These are phyloP conservation scores for Austroboletus niveus DNA, from an alignment of 1,284 basidiomycete species.

Conservation along the genomic window DNA sequence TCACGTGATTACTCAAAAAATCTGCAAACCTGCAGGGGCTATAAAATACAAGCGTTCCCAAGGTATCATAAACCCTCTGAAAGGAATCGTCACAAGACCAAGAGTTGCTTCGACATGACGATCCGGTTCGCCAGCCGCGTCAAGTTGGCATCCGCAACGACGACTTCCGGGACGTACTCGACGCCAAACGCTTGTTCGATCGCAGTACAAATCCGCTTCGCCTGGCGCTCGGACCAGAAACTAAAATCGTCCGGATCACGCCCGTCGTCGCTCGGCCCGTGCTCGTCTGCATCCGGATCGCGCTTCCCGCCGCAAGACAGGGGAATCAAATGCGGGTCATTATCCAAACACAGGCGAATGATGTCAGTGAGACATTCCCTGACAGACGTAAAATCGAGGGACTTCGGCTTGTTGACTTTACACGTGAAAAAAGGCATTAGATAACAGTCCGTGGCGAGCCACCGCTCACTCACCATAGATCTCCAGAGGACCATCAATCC, in stretches of 20 bases:
- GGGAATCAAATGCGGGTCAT: conserved; percentile 80
- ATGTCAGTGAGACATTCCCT: conserved; percentile 69
- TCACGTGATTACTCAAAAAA: no score
- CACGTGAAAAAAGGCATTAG: conserved; percentile 2
- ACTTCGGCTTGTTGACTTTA: conserved; percentile 66
- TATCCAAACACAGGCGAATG: conserved; percentile 85
- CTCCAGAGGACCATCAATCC: conserved; percentile 79
- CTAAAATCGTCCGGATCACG: conserved; percentile 89
- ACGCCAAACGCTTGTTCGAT: conserved; percentile 83
- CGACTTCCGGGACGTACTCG: conserved; percentile 86
- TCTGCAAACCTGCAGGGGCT: no score
- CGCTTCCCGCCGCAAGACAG: conserved; percentile 53
- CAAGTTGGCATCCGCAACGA: conserved; percentile 93
- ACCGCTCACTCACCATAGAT: conserved; percentile 69
- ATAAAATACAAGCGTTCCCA: no score
- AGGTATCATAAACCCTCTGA: not conserved
- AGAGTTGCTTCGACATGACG: conserved; percentile 73
- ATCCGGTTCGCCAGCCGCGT: conserved; percentile 80
- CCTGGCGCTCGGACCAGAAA: conserved; percentile 90
- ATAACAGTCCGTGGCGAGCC: not conserved
- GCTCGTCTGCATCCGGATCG: conserved; percentile 17
- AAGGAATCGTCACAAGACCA: conserved; percentile 11
- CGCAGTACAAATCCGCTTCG: conserved; percentile 78
- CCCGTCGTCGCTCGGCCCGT: conserved; percentile 34
- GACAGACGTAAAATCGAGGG: conserved; percentile 63